A percentile compares a stretch with the other conserved stretches of the same genome.
Evolutionary conservation across 345 rosid species (phyloP).

Genomic region (Lumnitzera racemosa): DNA sequence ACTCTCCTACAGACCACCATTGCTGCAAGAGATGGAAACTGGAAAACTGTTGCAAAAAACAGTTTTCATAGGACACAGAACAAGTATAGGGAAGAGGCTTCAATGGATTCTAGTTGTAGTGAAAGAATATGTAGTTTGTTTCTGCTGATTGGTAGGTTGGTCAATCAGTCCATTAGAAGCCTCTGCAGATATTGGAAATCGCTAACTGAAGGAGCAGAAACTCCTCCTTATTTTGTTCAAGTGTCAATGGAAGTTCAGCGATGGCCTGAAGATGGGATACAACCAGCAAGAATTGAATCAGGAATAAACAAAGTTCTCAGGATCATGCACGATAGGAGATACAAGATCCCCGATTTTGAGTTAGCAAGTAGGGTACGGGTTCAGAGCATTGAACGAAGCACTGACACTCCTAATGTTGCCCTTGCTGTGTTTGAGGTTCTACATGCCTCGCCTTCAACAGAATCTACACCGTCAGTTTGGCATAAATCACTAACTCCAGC

Average conservation of each 20-base stretch:
- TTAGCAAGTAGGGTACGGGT: conserved; percentile 27
- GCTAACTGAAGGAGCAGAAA: conserved; percentile 30
- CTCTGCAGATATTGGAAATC: conserved; percentile 29
- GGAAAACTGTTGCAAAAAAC: conserved; percentile 12
- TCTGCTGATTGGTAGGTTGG: conserved; percentile 8
- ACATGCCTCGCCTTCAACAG: conserved; percentile 25
- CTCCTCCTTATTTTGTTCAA: conserved; percentile 42
- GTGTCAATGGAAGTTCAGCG: conserved; percentile 30
- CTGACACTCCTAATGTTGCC: conserved; percentile 26
- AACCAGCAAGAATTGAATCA: conserved; percentile 30
- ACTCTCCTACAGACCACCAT: conserved; percentile 36
- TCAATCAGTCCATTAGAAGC: conserved; percentile 9
- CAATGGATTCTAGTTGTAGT: conserved; percentile 10
- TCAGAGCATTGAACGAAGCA: conserved; percentile 35
- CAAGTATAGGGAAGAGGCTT: conserved; percentile 6
- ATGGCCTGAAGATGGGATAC: conserved; percentile 43
- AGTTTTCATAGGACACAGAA: conserved; percentile 10
- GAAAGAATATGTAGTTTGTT: conserved; percentile 5
- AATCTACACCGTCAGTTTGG: conserved; percentile 7
- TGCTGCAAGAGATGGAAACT: conserved; percentile 21
- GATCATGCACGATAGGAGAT: conserved; percentile 22
- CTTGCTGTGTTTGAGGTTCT: conserved; percentile 38
- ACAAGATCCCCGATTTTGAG: conserved; percentile 14
- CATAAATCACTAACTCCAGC: conserved; percentile 39
- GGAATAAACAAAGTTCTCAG: conserved; percentile 29